phyloP scores from a whole-genome alignment of 495 filamentous ascomycete genomes.

The Talaromyces liani region DNA sequence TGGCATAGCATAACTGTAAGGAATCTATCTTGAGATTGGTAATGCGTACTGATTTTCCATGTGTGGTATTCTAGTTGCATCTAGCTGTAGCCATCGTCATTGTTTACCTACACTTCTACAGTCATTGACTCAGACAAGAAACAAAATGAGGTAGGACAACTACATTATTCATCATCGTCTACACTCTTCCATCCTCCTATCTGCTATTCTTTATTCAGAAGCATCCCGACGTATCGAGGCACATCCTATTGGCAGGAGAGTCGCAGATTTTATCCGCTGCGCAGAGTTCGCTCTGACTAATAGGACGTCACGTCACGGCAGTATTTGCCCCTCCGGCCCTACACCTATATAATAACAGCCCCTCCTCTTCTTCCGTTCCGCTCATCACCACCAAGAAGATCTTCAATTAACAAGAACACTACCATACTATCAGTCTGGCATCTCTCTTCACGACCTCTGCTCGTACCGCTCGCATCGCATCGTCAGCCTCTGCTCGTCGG shows the following conservation, averaged over 20 bases:
- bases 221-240: not conserved
- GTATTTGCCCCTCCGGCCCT: not conserved
- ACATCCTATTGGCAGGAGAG: not conserved
- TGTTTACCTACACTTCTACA: not conserved
- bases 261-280: not conserved
- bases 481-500: slow-evolving; percentile 23
- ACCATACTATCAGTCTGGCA: slow-evolving; percentile 10
- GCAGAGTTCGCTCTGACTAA: not conserved
- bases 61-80: not conserved
- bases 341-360: slow-evolving; percentile 1
- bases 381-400: not conserved
- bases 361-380: not conserved
- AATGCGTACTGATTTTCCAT: not conserved
- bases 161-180: not conserved
- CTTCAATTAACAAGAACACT: not conserved
- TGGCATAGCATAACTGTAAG: not conserved
- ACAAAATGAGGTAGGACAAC: not conserved
- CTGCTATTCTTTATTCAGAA: not conserved
- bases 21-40: not conserved
- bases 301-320: not conserved
- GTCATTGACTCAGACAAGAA: not conserved
- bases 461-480: slow-evolving; percentile 9
- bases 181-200: not conserved
- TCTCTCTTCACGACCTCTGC: not conserved
- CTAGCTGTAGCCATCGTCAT: not conserved